phyloP scores from a whole-genome alignment of 2,329 filamentous ascomycete genomes.

The Xylariomycetidae sp. region DNA sequence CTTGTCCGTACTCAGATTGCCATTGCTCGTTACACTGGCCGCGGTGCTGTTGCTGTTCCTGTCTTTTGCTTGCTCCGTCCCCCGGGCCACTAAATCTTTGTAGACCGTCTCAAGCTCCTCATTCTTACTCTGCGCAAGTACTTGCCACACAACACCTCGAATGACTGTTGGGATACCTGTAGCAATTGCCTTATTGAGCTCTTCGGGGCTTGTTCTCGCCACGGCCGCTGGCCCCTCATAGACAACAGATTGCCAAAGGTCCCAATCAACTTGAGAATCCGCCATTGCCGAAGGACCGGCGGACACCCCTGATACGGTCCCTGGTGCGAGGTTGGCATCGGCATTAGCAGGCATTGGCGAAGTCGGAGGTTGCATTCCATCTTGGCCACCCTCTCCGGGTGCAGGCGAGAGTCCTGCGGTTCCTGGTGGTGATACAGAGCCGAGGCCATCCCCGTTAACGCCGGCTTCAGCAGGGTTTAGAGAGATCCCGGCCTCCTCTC shows the following conservation, averaged over 20 bases:
- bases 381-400: conserved; percentile 19
- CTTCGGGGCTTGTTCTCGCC: conserved; percentile 79
- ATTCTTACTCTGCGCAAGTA: conserved; percentile 91
- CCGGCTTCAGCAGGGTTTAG: conserved; percentile 50
- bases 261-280: conserved; percentile 90
- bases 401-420: conserved; percentile 20
- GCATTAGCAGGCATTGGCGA: conserved; percentile 58
- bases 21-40: conserved; percentile 48
- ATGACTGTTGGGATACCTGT: conserved; percentile 92
- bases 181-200: conserved; percentile 85
- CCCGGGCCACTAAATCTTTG: conserved; percentile 70
- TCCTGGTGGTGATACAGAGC: too few relatives aligned
- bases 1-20: conserved; percentile 54
- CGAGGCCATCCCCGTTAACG: too few relatives aligned
- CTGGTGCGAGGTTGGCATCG: conserved; percentile 70
- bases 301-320: conserved; percentile 77
- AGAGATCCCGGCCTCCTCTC: conserved; percentile 63
- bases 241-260: conserved; percentile 93
- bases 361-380: conserved; percentile 24
- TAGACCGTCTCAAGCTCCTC: conserved; percentile 87
- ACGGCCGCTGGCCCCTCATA: conserved; percentile 90
- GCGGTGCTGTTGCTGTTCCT: conserved; percentile 51
- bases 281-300: conserved; percentile 66
- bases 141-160: conserved; percentile 98
- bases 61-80: conserved; percentile 75